A percentile compares a stretch with the other conserved stretches of the same genome.
Conservation (phyloP, 306 rosid genomes). For the Inga leiocalycina region DNA sequence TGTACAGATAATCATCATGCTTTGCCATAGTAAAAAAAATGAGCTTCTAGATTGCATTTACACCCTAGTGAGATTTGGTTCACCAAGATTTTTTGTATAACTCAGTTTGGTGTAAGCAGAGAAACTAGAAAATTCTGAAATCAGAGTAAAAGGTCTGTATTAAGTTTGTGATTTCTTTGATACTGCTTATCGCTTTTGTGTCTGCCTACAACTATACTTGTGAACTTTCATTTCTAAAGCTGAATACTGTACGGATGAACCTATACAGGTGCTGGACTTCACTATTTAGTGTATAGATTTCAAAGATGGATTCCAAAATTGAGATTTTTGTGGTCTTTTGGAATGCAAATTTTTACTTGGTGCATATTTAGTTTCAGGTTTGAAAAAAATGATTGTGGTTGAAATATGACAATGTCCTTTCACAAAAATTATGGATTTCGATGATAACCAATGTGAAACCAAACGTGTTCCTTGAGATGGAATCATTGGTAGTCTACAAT, state of each 20-base stretch:
- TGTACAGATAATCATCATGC: conserved; percentile 36
- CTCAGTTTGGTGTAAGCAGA: neutral
- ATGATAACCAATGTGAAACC: no score
- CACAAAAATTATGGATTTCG: no score
- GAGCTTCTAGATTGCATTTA: conserved; percentile 26
- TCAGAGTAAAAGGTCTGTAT: neutral
- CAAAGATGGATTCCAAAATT: neutral
- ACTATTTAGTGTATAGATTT: neutral
- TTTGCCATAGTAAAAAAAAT: conserved; percentile 1
- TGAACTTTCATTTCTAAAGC: neutral
- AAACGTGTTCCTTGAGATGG: no score
- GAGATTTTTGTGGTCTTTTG: neutral
- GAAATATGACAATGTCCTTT: no score
- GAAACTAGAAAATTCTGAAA: neutral
- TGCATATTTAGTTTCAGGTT: neutral
- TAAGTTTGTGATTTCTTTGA: neutral
- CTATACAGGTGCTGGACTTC: neutral
- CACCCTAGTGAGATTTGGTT: conserved; percentile 29
- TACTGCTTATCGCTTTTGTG: neutral
- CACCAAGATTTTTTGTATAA: neutral
- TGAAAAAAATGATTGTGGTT: no score
- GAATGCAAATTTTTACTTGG: neutral
- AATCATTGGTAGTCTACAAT: no score
- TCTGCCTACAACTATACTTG: neutral
- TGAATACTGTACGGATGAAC: neutral